Percentiles rank a stretch among this genome's conserved stretches.
Evolutionary conservation across 805 yeast species (phyloP).

Genomic region (Kluyveromyces wickerhamii): DNA sequence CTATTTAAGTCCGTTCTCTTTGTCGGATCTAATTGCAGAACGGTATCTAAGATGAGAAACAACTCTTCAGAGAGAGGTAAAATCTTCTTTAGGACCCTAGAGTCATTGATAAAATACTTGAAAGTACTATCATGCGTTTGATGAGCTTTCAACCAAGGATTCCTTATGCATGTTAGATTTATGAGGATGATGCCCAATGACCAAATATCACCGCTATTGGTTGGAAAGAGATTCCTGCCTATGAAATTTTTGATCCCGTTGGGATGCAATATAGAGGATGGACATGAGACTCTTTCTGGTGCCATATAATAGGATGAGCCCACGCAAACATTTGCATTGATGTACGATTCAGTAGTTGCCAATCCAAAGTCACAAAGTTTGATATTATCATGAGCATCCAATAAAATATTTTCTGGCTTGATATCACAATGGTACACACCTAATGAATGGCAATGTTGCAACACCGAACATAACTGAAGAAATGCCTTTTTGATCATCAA

Average conservation of each 20-base stretch:
- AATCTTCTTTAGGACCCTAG: constrained; percentile 50
- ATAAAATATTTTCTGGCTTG: constrained; percentile 89
- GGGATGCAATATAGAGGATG: constrained; percentile 27
- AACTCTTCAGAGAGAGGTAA: constrained; percentile 66
- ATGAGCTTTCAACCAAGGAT: constrained; percentile 85
- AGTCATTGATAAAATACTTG: constrained; percentile 49
- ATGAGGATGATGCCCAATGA: constrained; percentile 74
- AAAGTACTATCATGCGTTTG: constrained; percentile 54
- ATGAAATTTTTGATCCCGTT: constrained; percentile 11
- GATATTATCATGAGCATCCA: constrained; percentile 50
- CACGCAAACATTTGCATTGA: constrained; percentile 67
- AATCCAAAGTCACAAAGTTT: constrained; percentile 82
- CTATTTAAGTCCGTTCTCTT: constrained; percentile 23
- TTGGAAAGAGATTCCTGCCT: constrained; percentile 36
- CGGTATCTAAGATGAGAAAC: constrained; percentile 38
- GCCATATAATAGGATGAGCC: constrained; percentile 92
- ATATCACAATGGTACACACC: constrained; percentile 90
- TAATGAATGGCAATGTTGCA: constrained; percentile 71
- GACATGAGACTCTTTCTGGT: constrained; percentile 60
- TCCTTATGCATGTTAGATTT: constrained; percentile 73
- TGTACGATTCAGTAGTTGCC: constrained; percentile 51
- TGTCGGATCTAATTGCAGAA: constrained; percentile 29
- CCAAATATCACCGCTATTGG: constrained; percentile 81
- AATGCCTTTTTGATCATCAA: constrained; percentile 48
- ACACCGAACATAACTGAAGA: constrained; percentile 73